A percentile compares a stretch with the other conserved stretches of the same genome.
These are phyloP conservation scores for Aspergillus baeticus DNA, from an alignment of 495 filamentous ascomycete genomes.

Conservation along the genomic window DNA sequence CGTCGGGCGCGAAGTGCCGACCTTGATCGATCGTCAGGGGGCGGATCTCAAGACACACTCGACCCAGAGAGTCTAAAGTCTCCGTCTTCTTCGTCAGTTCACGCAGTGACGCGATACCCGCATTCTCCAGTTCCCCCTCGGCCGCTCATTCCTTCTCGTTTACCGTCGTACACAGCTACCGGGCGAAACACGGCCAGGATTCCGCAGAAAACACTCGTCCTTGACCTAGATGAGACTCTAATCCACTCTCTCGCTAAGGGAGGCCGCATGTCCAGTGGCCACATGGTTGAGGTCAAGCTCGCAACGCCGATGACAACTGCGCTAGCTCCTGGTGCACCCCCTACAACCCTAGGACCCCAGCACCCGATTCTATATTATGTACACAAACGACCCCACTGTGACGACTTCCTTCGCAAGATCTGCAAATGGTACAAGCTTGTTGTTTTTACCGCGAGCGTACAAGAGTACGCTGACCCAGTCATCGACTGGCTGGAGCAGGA, in stretches of 20 bases:
- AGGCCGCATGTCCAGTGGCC: constrained; percentile 90
- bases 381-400: constrained; percentile 94
- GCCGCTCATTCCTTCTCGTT: constrained; percentile 80
- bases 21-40: constrained; percentile 29
- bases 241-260: constrained; percentile 98
- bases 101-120: constrained; percentile 78
- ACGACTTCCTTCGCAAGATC: constrained; percentile 92
- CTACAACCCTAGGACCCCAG: constrained; percentile 71
- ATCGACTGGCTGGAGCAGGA: constrained; percentile 99
- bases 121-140: constrained; percentile 84
- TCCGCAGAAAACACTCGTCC: constrained; percentile 84
- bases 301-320: constrained; percentile 60
- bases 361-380: constrained; percentile 99
- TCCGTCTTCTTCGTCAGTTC: constrained; percentile 77
- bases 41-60: constrained; percentile 31
- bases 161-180: constrained; percentile 73
- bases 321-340: constrained; percentile 58
- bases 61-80: constrained; percentile 66
- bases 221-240: constrained; percentile 94
- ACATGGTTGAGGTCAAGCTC: constrained; percentile 98
- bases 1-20: constrained; percentile 38
- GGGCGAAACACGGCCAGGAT: constrained; percentile 42
- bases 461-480: constrained; percentile 97
- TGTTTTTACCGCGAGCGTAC: constrained; percentile 93
- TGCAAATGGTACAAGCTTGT: constrained; percentile 99